Evolutionary conservation across 2,329 filamentous ascomycete species (phyloP).

Genomic region (Aspergillus phoenicis): DNA sequence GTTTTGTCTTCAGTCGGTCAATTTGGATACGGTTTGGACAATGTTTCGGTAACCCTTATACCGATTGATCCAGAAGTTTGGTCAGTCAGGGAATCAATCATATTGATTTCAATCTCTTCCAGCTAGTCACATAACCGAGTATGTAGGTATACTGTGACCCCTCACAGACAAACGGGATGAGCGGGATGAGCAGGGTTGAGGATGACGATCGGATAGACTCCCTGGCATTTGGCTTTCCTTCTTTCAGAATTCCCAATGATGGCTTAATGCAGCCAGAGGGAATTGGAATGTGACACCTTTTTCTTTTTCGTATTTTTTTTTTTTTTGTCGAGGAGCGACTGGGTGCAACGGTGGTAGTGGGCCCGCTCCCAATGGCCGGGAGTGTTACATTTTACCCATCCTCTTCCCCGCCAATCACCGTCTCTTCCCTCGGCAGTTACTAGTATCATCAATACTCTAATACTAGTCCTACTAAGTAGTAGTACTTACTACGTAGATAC

Average conservation of each 20-base stretch:
- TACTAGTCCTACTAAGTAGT: not conserved
- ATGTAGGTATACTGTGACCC: too few species aligned
- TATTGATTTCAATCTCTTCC: too few species aligned
- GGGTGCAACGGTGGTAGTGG: constrained; percentile 31
- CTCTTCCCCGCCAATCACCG: constrained; percentile 1
- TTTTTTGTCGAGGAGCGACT: not conserved
- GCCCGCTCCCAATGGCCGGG: constrained; percentile 20
- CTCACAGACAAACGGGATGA: too few species aligned
- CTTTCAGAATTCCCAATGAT: not conserved
- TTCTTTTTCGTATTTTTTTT: too few species aligned
- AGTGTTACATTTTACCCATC: constrained; percentile 26
- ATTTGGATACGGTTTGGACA: not conserved
- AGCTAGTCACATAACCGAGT: not conserved
- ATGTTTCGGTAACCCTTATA: not conserved
- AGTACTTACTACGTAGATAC: too few species aligned
- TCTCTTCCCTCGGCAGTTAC: too few species aligned
- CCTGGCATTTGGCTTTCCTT: not conserved
- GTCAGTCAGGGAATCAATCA: too few species aligned
- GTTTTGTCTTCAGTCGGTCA: too few species aligned
- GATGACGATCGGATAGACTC: too few species aligned
- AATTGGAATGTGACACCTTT: constrained; percentile 21
- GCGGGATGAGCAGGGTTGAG: too few species aligned
- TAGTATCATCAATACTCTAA: too few species aligned
- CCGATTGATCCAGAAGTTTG: not conserved
- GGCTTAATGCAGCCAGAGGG: not conserved